A percentile compares a stretch with the other conserved stretches of the same genome.
phyloP scores from a whole-genome alignment of 192 early-diverging fungal genomes.

The Umbelopsis vinacea region DNA sequence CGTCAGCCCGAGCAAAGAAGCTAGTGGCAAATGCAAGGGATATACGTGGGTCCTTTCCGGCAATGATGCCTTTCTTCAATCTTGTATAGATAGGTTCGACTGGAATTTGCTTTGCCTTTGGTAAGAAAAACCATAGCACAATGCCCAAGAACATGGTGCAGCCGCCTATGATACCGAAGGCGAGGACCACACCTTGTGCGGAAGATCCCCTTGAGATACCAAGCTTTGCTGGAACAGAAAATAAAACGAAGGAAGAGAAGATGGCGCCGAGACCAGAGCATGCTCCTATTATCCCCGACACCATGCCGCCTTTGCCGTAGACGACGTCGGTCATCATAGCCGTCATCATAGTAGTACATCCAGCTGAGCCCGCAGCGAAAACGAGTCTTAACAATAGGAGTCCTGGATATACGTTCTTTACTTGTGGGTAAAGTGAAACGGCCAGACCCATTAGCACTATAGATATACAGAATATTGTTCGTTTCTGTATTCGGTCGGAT shows the following conservation, averaged over 20 bases:
- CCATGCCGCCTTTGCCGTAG: constrained; percentile 46
- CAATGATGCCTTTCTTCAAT: constrained; percentile 54
- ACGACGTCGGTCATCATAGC: constrained; percentile 60
- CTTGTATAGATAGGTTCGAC: constrained; percentile 16
- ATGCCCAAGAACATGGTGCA: constrained; percentile 33
- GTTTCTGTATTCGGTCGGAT: constrained; percentile 63
- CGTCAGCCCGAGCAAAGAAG: constrained; percentile 76
- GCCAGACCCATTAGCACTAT: constrained; percentile 58
- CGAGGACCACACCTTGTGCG: constrained; percentile 32
- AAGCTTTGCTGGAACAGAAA: constrained; percentile 42
- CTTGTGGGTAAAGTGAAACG: constrained; percentile 54
- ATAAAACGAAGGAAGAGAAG: constrained; percentile 49
- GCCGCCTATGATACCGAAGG: constrained; percentile 44
- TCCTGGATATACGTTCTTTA: constrained; percentile 58
- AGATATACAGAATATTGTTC: constrained; percentile 55
- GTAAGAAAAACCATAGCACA: constrained; percentile 41
- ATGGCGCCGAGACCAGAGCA: constrained; percentile 66
- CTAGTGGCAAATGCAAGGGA: constrained; percentile 65
- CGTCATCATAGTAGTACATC: constrained; percentile 68
- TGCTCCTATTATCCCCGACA: constrained; percentile 64
- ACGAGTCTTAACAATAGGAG: constrained; percentile 63
- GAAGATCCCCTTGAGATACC: constrained; percentile 9
- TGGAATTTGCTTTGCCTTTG: constrained; percentile 13
- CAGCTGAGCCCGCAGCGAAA: constrained; percentile 72
- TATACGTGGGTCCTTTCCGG: constrained; percentile 60